Conservation (phyloP, 2,329 filamentous ascomycete species). For the Colletotrichum cordylinicola region DNA sequence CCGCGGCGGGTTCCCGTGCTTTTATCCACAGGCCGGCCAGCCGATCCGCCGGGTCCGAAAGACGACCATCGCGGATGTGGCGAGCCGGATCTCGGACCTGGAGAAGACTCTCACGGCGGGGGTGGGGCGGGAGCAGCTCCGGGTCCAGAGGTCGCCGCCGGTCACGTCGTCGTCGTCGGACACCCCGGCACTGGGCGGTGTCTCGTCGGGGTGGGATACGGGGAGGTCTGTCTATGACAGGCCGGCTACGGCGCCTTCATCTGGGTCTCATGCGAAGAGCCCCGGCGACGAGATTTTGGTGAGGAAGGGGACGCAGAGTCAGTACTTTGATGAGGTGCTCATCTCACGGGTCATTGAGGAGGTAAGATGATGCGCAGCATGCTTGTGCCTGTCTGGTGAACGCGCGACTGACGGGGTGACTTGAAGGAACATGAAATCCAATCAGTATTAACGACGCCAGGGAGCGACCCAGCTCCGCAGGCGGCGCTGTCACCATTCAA, state of each 20-base stretch:
- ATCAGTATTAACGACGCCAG: constrained; percentile 23
- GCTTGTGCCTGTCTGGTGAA: background rate
- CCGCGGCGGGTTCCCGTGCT: constrained; percentile 30
- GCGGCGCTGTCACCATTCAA: constrained; percentile 30
- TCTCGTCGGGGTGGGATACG: background rate
- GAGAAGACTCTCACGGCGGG: constrained; percentile 32
- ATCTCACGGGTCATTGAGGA: constrained; percentile 39
- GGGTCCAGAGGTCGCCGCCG: background rate
- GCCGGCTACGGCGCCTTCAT: background rate
- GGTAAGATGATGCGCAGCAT: constrained; percentile 12
- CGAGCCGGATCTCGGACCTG: constrained; percentile 38
- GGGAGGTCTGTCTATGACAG: background rate
- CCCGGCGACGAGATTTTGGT: constrained; percentile 31
- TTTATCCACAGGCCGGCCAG: constrained; percentile 32
- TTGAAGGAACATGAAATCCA: constrained; percentile 25
- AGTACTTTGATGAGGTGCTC: constrained; percentile 42
- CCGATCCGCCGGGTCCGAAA: constrained; percentile 28
- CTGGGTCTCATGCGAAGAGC: background rate
- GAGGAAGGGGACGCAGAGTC: constrained; percentile 35
- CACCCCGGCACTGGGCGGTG: background rate
- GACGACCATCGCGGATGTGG: constrained; percentile 36
- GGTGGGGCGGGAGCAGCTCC: background rate
- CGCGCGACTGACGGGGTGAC: background rate
- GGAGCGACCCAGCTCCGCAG: background rate
- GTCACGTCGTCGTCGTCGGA: background rate